These are phyloP conservation scores for Colletotrichum eremochloae DNA, from an alignment of 2,329 filamentous ascomycete genomes.

Conservation along the genomic window DNA sequence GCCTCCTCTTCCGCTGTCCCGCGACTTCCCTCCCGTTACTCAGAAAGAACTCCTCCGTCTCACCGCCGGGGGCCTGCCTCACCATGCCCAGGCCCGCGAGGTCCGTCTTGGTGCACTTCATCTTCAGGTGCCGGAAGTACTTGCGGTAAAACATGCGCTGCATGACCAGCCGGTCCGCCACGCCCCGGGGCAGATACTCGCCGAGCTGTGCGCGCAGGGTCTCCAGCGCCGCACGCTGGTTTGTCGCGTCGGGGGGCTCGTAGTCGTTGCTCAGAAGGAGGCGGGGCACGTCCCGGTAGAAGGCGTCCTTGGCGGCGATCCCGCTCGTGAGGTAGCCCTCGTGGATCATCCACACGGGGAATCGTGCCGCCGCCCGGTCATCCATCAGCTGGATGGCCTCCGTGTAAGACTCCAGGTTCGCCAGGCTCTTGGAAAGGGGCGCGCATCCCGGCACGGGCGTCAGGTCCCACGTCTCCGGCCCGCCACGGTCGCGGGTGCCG, in stretches of 20 bases:
- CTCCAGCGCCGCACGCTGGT: slow-evolving; percentile 35
- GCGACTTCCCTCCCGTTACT: slow-evolving; percentile 38
- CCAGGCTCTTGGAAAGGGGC: slow-evolving; percentile 34
- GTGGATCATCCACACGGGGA: slow-evolving; percentile 42
- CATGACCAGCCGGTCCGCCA: slow-evolving; percentile 34
- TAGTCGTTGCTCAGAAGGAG: slow-evolving; percentile 38
- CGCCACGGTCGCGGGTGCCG: slow-evolving; percentile 37
- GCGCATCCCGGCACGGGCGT: slow-evolving; percentile 38
- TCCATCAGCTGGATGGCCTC: slow-evolving; percentile 42
- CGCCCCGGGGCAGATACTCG: slow-evolving; percentile 27
- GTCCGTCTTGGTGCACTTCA: slow-evolving; percentile 42
- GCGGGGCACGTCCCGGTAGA: slow-evolving; percentile 35
- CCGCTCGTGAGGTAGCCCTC: slow-evolving; percentile 39
- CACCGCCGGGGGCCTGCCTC: slow-evolving; percentile 26
- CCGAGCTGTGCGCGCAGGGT: slow-evolving; percentile 26
- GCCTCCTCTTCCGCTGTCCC: slow-evolving; percentile 28
- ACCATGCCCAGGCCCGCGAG: slow-evolving; percentile 40
- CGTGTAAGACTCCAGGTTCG: slow-evolving; percentile 38
- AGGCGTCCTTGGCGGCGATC: slow-evolving; percentile 34
- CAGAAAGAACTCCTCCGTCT: slow-evolving; percentile 40
- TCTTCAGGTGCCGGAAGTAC: slow-evolving; percentile 39
- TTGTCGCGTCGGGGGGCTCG: slow-evolving; percentile 34
- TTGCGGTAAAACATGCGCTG: slow-evolving; percentile 42
- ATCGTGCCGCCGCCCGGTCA: slow-evolving; percentile 35
- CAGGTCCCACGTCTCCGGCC: slow-evolving; percentile 41